Conservation (phyloP, 768 basidiomycete genomes). For the Roridomyces roridus region DNA sequence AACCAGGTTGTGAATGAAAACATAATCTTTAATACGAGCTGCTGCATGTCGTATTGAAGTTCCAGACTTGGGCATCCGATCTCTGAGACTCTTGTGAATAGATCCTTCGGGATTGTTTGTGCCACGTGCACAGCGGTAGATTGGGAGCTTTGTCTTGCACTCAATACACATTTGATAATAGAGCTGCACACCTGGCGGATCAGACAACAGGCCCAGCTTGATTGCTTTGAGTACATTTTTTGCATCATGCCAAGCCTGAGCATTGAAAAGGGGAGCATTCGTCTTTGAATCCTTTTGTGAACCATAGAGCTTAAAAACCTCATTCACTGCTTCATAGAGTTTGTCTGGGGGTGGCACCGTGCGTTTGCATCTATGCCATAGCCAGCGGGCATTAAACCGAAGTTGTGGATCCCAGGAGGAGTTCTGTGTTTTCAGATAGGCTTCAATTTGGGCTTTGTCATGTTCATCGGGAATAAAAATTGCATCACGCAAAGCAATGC, state of each 20-base stretch:
- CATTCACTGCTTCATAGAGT: not conserved
- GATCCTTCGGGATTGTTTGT: no score
- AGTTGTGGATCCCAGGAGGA: not conserved
- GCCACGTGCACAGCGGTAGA: no score
- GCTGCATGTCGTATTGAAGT: no score
- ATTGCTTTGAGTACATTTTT: no score
- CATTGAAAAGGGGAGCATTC: not conserved
- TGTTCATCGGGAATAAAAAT: not conserved
- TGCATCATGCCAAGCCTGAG: no score
- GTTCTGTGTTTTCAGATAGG: not conserved
- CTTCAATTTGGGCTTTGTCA: slow-evolving; percentile 3
- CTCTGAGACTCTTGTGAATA: no score
- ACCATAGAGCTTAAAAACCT: not conserved
- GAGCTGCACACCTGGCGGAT: no score
- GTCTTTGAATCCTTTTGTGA: not conserved
- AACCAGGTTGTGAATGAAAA: not conserved
- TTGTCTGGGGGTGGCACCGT: not conserved
- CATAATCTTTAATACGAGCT: slow-evolving; percentile 3
- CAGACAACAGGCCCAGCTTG: no score
- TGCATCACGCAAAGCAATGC: no score
- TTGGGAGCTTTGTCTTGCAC: no score
- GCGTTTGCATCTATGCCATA: not conserved
- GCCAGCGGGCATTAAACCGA: not conserved
- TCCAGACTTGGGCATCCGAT: no score
- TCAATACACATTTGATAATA: no score